Evolutionary conservation across 2,329 filamentous ascomycete genomes (phyloP).

Genomic region (Periconia sp.): DNA sequence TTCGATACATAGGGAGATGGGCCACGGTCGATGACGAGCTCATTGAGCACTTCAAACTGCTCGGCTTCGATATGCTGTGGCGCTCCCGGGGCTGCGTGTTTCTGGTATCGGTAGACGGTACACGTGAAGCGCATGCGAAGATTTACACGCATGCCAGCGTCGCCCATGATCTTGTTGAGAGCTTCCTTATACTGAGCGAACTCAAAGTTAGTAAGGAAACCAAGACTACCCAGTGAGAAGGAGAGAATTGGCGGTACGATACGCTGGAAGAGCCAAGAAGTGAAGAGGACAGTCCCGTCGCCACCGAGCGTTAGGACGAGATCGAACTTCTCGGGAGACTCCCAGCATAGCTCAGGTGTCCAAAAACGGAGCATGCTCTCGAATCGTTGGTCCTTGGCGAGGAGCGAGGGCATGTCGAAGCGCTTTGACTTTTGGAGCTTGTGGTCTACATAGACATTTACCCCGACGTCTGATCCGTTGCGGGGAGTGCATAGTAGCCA

Average conservation of each 20-base stretch:
- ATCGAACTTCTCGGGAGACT: conserved; percentile 91
- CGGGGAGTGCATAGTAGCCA: conserved; percentile 90
- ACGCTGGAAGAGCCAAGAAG: conserved; percentile 90
- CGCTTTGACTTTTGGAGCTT: conserved; percentile 88
- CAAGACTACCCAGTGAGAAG: conserved; percentile 82
- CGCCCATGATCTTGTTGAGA: conserved; percentile 88
- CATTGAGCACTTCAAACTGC: conserved; percentile 97
- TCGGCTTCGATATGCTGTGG: conserved; percentile 80
- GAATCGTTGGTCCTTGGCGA: conserved; percentile 77
- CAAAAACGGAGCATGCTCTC: conserved; percentile 89
- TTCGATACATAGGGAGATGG: conserved; percentile 97
- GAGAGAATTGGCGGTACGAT: conserved; percentile 84
- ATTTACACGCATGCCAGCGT: conserved; percentile 95
- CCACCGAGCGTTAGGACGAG: conserved; percentile 87
- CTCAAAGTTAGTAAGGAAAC: conserved; percentile 88
- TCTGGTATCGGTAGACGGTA: conserved; percentile 80
- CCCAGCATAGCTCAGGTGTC: conserved; percentile 96
- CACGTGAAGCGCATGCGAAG: conserved; percentile 99
- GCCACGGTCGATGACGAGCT: conserved; percentile 96
- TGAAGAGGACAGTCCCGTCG: conserved; percentile 86
- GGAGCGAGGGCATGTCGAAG: conserved; percentile 76
- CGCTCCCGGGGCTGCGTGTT: conserved; percentile 53
- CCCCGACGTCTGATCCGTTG: conserved; percentile 86
- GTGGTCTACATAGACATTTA: conserved; percentile 98
- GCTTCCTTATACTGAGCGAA: conserved; percentile 88